Evolutionary conservation across 75 land plant species (phyloP), one percentile per base, ranked within the genome.

Genomic region (Chamaecyparis obtusa): DNA sequence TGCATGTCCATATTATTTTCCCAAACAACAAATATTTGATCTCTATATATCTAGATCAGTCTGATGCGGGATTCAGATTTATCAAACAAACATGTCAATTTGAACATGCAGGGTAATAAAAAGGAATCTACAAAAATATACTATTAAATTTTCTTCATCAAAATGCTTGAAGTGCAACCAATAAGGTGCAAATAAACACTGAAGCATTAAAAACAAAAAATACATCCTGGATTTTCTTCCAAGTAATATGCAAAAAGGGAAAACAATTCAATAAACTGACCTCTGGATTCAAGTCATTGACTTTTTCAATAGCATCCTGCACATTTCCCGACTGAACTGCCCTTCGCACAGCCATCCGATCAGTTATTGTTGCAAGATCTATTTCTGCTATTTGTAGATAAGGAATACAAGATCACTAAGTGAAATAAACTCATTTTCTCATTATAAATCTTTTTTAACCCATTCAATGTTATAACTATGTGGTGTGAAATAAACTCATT

Each of bases 271-370:
- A 81, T 81, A 46, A 46, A 81, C 54, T 30, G 33, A 97, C 99
- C 99, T 95, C 97, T 76, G 99, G 99, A 89, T 97, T 97, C 92
- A 97, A 87, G 87, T 97, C 99, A 87, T 97, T 97, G 49, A 97
- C 98, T 91, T 94, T 97, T 89, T 97, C 98, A 84, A 97, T 97
- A 7, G 99, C 99, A 89, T 97, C 99, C 91, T 96, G 93, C 87
- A 97, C 95, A 89, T 97, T 94, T 24, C 99, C 99, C 85, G 91
- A 92, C 84, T 96, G 98, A 43, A 97, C 97, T 24, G 99, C 99
- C 91, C 93, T 96, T 60, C 97, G 92, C 10, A 96, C 99, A 15
- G 97, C 97, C 99, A 96, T 97, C 17, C 99, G 92, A 88, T 97
- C 98, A 6, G 98, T 92, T 41, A 97, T 97, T 3, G 99, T 96